phyloP scores from a whole-genome alignment of 225 moss, liverwort and hornwort species.

The Bryum argenteum region DNA sequence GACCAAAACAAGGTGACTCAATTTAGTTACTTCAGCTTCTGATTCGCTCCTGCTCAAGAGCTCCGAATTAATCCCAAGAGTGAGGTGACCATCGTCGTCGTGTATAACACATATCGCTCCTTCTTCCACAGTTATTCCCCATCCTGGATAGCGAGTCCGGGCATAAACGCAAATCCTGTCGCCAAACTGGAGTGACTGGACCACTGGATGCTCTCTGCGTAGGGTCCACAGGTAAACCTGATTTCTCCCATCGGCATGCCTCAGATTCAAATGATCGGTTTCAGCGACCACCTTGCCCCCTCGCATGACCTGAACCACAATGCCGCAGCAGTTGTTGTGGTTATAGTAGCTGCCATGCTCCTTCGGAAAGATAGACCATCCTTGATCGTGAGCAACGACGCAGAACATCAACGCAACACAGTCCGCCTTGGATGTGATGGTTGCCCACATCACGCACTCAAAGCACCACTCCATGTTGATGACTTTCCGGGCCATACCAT shows the following conservation, averaged over 20 bases:
- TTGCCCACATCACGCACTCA: background rate
- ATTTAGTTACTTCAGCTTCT: slow-evolving; percentile 4
- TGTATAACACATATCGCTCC: slow-evolving; percentile 23
- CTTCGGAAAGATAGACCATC: background rate
- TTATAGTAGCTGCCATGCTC: background rate
- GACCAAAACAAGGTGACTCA: slow-evolving; percentile 1
- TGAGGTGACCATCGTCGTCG: background rate
- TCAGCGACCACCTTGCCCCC: slow-evolving; percentile 14
- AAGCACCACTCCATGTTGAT: slow-evolving; percentile 8
- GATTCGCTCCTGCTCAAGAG: slow-evolving; percentile 4
- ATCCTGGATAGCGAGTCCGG: slow-evolving; percentile 11
- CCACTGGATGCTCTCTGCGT: slow-evolving; percentile 16
- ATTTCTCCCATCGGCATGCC: slow-evolving; percentile 14
- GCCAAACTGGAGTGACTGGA: slow-evolving; percentile 13
- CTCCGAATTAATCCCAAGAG: slow-evolving; percentile 2
- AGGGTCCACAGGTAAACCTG: slow-evolving; percentile 33
- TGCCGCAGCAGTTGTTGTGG: background rate
- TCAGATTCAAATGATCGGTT: background rate
- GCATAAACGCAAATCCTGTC: slow-evolving; percentile 26
- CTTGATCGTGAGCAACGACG: slow-evolving; percentile 22
- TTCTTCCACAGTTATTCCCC: slow-evolving; percentile 25
- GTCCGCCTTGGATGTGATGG: slow-evolving; percentile 8
- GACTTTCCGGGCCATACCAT: background rate
- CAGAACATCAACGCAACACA: slow-evolving; percentile 31
- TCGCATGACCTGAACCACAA: slow-evolving; percentile 21